Conservation (phyloP, 2,329 filamentous ascomycete genomes). For the Lachnellula arida region DNA sequence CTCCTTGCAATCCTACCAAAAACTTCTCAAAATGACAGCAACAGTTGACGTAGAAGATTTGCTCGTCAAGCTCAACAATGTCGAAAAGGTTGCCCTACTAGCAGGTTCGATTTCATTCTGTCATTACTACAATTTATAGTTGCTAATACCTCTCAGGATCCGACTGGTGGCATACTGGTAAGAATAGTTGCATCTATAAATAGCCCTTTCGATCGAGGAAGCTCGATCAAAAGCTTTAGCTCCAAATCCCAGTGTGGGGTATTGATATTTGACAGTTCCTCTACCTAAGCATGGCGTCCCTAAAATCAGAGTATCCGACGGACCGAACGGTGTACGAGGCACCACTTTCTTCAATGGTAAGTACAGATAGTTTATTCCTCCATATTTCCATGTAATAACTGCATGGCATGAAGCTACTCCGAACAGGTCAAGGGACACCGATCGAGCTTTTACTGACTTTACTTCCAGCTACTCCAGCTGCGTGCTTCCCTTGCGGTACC, state of each 20-base stretch:
- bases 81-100: slow-evolving; percentile 50
- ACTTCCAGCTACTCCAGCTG: slow-evolving; percentile 24
- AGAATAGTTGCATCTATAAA: too few relatives aligned
- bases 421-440: neutral
- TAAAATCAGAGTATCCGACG: slow-evolving; percentile 32
- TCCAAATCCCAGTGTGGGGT: neutral
- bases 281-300: slow-evolving; percentile 31
- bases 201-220: neutral
- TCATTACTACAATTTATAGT: neutral
- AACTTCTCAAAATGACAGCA: slow-evolving; percentile 36
- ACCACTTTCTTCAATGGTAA: slow-evolving; percentile 29
- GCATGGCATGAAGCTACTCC: neutral
- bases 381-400: neutral
- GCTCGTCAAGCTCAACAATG: slow-evolving; percentile 48
- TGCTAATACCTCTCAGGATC: slow-evolving; percentile 21
- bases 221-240: neutral
- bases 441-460: neutral
- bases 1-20: neutral
- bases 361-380: neutral
- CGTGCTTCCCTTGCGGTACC: slow-evolving; percentile 41
- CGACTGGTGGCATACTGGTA: slow-evolving; percentile 31
- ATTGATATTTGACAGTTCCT: slow-evolving; percentile 16
- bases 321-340: slow-evolving; percentile 34
- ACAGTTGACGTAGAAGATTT: slow-evolving; percentile 51
- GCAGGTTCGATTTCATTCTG: slow-evolving; percentile 35